A percentile compares a stretch with the other conserved stretches of the same genome.
Evolutionary conservation across 495 filamentous ascomycete species (phyloP).

Genomic region (Penicillium coffeae): DNA sequence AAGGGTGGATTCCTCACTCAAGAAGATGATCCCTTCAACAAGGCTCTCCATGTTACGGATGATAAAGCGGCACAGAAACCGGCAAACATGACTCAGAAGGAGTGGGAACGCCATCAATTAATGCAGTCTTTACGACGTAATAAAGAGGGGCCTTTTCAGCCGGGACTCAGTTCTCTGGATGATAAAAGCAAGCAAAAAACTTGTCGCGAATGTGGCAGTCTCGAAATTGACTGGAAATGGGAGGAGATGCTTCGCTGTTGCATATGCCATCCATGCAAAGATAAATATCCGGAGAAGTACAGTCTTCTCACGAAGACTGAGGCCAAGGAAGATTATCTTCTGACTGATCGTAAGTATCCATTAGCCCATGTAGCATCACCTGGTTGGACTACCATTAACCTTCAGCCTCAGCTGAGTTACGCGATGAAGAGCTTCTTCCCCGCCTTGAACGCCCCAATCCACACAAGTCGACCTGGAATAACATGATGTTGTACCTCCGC

Average conservation of each 20-base stretch:
- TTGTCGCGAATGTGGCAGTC: constrained; percentile 75
- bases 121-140: constrained; percentile 63
- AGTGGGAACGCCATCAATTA: constrained; percentile 85
- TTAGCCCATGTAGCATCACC: not conserved
- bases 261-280: constrained; percentile 77
- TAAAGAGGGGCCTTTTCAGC: constrained; percentile 81
- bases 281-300: constrained; percentile 86
- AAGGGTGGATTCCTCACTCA: constrained; percentile 88
- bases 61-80: constrained; percentile 63
- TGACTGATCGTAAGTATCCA: constrained; percentile 74
- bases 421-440: constrained; percentile 79
- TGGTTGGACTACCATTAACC: too few species aligned
- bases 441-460: constrained; percentile 88
- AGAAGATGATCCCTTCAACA: constrained; percentile 88
- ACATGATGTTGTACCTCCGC: constrained; percentile 95
- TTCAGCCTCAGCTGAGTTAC: constrained; percentile 82
- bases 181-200: constrained; percentile 59
- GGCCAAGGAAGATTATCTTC: constrained; percentile 86
- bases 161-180: constrained; percentile 68
- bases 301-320: constrained; percentile 95
- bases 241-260: constrained; percentile 69
- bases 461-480: constrained; percentile 92
- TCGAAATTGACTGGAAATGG: constrained; percentile 96
- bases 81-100: constrained; percentile 81
- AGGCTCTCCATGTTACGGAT: constrained; percentile 58